Conservation (phyloP, 352 stramenopile genomes). For the Globisporangium alternatum region DNA sequence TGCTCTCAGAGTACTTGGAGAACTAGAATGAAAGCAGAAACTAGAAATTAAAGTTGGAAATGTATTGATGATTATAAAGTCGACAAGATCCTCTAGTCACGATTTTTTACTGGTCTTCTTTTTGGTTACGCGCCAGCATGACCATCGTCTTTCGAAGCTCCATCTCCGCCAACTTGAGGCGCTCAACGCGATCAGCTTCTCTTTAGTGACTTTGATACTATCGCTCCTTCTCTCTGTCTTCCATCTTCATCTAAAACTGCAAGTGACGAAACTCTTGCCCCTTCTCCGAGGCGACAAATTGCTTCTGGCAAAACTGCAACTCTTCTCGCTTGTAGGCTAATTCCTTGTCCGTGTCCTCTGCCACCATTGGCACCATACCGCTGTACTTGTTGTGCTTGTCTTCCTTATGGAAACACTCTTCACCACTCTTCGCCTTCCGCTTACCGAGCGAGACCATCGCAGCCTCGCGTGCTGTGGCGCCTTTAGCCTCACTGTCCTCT, state of each 20-base stretch:
- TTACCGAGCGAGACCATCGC: neutral
- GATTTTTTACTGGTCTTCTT: neutral
- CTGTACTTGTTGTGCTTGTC: neutral
- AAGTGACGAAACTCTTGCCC: neutral
- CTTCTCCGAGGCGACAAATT: neutral
- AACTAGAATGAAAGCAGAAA: neutral
- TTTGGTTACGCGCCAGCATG: neutral
- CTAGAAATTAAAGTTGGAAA: neutral
- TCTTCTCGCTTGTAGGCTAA: neutral
- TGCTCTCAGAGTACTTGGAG: neutral
- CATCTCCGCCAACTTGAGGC: neutral
- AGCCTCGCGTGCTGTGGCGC: neutral
- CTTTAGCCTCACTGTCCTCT: neutral
- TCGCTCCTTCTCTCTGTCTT: neutral
- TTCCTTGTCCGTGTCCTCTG: neutral
- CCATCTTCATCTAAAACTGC: neutral
- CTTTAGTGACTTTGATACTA: too few relatives aligned
- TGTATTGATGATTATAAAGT: too few relatives aligned
- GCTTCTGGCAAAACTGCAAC: neutral
- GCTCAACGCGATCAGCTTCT: neutral
- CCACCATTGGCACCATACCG: neutral
- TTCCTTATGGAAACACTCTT: too few relatives aligned
- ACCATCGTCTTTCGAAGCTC: neutral
- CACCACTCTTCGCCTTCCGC: neutral
- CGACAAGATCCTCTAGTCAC: too few relatives aligned